phyloP scores from a whole-genome alignment of 441 rosid species.

The Aquilaria agallochum region DNA sequence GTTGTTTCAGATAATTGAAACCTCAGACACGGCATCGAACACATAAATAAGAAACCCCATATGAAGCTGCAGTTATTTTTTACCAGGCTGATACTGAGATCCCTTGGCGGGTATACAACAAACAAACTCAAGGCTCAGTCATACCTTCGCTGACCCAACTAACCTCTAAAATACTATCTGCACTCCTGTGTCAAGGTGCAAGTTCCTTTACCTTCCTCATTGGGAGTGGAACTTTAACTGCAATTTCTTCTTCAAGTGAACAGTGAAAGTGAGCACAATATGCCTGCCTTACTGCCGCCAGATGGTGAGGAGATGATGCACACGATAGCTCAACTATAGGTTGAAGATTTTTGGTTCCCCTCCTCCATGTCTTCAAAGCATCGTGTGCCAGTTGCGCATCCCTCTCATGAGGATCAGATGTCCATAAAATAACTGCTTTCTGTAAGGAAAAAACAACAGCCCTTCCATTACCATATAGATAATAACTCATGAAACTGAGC shows the following conservation, averaged over 20 bases:
- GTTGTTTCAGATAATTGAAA: not conserved
- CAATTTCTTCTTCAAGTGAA: constrained; percentile 80
- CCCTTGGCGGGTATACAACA: not conserved
- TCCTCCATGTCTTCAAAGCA: constrained; percentile 38
- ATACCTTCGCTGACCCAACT: not conserved
- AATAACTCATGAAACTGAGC: too few species aligned
- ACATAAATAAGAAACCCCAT: not conserved
- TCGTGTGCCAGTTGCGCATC: constrained; percentile 72
- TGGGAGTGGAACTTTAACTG: constrained; percentile 34
- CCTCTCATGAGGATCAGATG: constrained; percentile 76
- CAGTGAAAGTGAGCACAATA: constrained; percentile 59
- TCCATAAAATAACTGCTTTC: constrained; percentile 79
- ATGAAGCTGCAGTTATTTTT: not conserved
- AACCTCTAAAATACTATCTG: too few species aligned
- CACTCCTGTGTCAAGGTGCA: not conserved
- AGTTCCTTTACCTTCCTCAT: constrained; percentile 52
- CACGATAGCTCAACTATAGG: constrained; percentile 77
- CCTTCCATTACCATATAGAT: too few species aligned
- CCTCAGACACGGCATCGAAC: not conserved
- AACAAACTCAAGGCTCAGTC: not conserved
- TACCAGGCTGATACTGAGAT: too few species aligned
- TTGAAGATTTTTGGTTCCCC: constrained; percentile 38
- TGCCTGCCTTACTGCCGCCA: constrained; percentile 65
- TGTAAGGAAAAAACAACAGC: constrained; percentile 18
- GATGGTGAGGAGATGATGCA: constrained; percentile 64